Evolutionary conservation across 495 filamentous ascomycete species (phyloP).

Genomic region (Extremus antarcticus): DNA sequence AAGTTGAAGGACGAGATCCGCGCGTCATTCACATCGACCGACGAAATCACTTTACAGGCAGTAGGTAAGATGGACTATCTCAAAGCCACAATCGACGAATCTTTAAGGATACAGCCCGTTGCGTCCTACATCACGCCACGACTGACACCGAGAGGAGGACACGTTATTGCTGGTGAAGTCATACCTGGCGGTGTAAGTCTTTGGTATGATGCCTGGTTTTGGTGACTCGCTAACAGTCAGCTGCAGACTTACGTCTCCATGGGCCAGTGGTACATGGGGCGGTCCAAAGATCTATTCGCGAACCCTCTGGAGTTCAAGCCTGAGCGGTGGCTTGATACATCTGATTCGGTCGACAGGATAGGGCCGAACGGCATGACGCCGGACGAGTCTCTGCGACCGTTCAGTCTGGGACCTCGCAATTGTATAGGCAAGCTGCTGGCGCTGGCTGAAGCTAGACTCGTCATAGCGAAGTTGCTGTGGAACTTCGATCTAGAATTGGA

Average conservation of each 20-base stretch:
- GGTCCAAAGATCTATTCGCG: slow-evolving; percentile 23
- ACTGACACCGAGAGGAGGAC: slow-evolving; percentile 3
- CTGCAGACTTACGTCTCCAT: slow-evolving; percentile 12
- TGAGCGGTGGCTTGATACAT: slow-evolving; percentile 35
- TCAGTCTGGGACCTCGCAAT: slow-evolving; percentile 33
- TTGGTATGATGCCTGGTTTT: background rate
- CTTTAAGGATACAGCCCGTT: slow-evolving; percentile 36
- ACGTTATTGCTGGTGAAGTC: background rate
- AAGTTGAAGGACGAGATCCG: slow-evolving; percentile 2
- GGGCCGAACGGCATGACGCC: slow-evolving; percentile 17
- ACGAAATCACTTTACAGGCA: background rate
- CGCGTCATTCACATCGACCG: background rate
- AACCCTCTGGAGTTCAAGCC: slow-evolving; percentile 32
- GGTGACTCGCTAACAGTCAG: slow-evolving; percentile 6
- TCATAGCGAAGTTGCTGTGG: background rate
- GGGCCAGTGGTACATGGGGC: slow-evolving; percentile 1
- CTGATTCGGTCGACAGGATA: background rate
- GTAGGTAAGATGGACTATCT: slow-evolving; percentile 26
- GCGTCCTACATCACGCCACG: slow-evolving; percentile 15
- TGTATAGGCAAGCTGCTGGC: slow-evolving; percentile 34
- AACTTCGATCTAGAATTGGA: slow-evolving; percentile 5
- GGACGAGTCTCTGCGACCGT: slow-evolving; percentile 37
- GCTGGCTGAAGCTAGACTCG: background rate
- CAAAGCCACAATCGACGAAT: slow-evolving; percentile 35
- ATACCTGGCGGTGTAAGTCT: slow-evolving; percentile 2